A percentile compares a stretch with the other conserved stretches of the same genome.
These are phyloP conservation scores for Harringtonia aguacate DNA, from an alignment of 2,329 filamentous ascomycete genomes.

Conservation along the genomic window DNA sequence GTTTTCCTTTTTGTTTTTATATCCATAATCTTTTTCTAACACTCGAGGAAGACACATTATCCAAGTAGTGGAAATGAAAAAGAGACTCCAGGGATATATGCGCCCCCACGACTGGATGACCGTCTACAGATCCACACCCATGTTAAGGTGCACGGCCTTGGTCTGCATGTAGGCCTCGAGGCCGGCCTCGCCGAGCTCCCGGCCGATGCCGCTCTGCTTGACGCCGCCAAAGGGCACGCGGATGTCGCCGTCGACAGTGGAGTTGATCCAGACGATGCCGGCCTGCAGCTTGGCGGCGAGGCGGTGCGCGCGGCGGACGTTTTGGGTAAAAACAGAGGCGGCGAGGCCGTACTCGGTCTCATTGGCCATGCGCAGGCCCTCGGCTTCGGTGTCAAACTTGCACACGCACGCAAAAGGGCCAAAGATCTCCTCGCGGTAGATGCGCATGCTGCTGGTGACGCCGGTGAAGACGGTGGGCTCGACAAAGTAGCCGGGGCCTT, in stretches of 20 bases:
- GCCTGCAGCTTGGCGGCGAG: slow-evolving; percentile 13
- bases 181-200: slow-evolving; percentile 32
- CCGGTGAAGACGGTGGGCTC: slow-evolving; percentile 13
- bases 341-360: slow-evolving; percentile 45
- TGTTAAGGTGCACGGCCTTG: slow-evolving; percentile 19
- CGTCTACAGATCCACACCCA: too few relatives aligned
- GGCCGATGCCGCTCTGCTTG: slow-evolving; percentile 47
- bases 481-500: slow-evolving; percentile 10
- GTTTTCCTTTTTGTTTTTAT: too few relatives aligned
- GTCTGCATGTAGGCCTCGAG: slow-evolving; percentile 29
- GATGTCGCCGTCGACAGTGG: not conserved
- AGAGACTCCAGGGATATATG: too few relatives aligned
- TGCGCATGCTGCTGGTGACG: slow-evolving; percentile 13
- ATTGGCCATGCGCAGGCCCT: slow-evolving; percentile 37
- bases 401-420: slow-evolving; percentile 45
- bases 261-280: slow-evolving; percentile 34
- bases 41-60: too few relatives aligned
- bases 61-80: too few relatives aligned
- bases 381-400: slow-evolving; percentile 38
- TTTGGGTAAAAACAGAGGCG: slow-evolving; percentile 43
- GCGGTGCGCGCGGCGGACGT: slow-evolving; percentile 32
- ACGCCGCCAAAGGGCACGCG: slow-evolving; percentile 26
- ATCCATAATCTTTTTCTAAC: too few relatives aligned
- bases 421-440: slow-evolving; percentile 44
- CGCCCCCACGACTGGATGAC: too few relatives aligned